phyloP scores from a whole-genome alignment of 768 basidiomycete genomes.

The Nidularia pulvinata region DNA sequence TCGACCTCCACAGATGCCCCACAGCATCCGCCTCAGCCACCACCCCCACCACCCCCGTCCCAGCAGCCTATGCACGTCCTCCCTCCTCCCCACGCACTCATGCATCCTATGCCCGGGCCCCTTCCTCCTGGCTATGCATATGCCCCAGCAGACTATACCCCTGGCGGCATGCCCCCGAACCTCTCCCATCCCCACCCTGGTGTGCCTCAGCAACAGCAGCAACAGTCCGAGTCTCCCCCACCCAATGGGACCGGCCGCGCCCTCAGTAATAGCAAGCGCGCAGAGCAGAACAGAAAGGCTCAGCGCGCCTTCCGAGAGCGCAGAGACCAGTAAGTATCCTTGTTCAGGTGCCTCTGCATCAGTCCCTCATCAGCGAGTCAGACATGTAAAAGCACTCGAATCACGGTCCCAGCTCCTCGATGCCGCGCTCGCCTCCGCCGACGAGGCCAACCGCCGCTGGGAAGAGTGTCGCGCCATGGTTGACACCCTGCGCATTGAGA shows the following conservation, averaged over 20 bases:
- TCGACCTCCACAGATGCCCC: slow-evolving; percentile 26
- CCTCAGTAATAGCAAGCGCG: slow-evolving; percentile 81
- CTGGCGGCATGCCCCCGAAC: slow-evolving; percentile 44
- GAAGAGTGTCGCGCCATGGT: slow-evolving; percentile 89
- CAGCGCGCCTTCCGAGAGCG: slow-evolving; percentile 92
- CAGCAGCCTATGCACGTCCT: slow-evolving; percentile 49
- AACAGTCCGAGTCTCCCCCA: slow-evolving; percentile 24
- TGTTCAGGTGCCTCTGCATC: slow-evolving; percentile 2
- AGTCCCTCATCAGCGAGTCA: slow-evolving; percentile 19
- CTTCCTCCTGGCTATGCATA: slow-evolving; percentile 53
- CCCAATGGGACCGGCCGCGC: slow-evolving; percentile 40
- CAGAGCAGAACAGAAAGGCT: slow-evolving; percentile 94
- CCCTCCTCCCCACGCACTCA: slow-evolving; percentile 53
- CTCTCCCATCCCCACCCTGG: slow-evolving; percentile 11
- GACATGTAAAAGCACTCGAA: slow-evolving; percentile 87
- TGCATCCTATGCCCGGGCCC: slow-evolving; percentile 42
- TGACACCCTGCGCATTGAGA: slow-evolving; percentile 87
- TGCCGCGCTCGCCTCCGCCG: slow-evolving; percentile 82
- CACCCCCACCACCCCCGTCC: slow-evolving; percentile 22
- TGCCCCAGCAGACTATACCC: slow-evolving; percentile 50
- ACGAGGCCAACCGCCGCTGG: slow-evolving; percentile 89
- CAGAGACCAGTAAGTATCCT: slow-evolving; percentile 74
- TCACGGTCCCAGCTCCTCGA: slow-evolving; percentile 85
- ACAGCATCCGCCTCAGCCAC: slow-evolving; percentile 23
- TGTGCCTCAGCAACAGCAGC: slow-evolving; percentile 19